These are phyloP conservation scores for Wickerhamiella allomyrinae DNA, from an alignment of 805 yeast genomes.

Conservation along the genomic window DNA sequence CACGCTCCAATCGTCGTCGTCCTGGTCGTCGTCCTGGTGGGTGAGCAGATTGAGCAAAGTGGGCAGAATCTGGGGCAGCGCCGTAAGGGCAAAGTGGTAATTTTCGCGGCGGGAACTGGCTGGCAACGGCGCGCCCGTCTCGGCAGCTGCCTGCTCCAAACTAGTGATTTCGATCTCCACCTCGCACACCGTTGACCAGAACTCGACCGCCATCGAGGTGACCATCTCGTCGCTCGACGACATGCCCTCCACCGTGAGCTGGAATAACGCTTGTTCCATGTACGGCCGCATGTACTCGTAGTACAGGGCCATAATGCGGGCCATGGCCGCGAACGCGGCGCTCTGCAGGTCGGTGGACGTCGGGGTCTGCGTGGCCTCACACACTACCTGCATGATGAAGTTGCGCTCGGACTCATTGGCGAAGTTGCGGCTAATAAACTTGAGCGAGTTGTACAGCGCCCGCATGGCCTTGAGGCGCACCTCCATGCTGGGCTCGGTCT, in stretches of 20 bases:
- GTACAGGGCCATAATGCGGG: slow-evolving; percentile 80
- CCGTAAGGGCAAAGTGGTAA: slow-evolving; percentile 73
- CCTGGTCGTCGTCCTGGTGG: slow-evolving; percentile 85
- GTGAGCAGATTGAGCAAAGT: slow-evolving; percentile 66
- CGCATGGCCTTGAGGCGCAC: slow-evolving; percentile 85
- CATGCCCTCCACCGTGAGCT: slow-evolving; percentile 85
- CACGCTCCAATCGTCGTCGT: slow-evolving; percentile 88
- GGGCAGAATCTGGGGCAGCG: slow-evolving; percentile 76
- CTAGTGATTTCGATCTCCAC: slow-evolving; percentile 74
- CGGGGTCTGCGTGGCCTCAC: slow-evolving; percentile 89
- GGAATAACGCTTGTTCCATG: slow-evolving; percentile 93
- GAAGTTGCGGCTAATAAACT: slow-evolving; percentile 77
- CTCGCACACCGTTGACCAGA: slow-evolving; percentile 99
- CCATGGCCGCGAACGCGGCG: slow-evolving; percentile 89
- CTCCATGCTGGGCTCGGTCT: slow-evolving; percentile 53
- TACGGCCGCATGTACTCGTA: slow-evolving; percentile 82
- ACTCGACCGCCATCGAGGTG: slow-evolving; percentile 96
- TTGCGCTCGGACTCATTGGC: slow-evolving; percentile 90
- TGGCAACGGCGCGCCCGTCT: slow-evolving; percentile 24
- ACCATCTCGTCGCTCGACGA: slow-evolving; percentile 69
- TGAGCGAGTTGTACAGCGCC: slow-evolving; percentile 82
- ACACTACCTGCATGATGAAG: slow-evolving; percentile 95
- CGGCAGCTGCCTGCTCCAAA: slow-evolving; percentile 33
- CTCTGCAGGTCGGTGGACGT: slow-evolving; percentile 71
- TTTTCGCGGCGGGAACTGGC: slow-evolving; percentile 28